Base-by-base conservation (phyloP, 345 rosid genomes). In the Arabis hirsuta region DNA sequence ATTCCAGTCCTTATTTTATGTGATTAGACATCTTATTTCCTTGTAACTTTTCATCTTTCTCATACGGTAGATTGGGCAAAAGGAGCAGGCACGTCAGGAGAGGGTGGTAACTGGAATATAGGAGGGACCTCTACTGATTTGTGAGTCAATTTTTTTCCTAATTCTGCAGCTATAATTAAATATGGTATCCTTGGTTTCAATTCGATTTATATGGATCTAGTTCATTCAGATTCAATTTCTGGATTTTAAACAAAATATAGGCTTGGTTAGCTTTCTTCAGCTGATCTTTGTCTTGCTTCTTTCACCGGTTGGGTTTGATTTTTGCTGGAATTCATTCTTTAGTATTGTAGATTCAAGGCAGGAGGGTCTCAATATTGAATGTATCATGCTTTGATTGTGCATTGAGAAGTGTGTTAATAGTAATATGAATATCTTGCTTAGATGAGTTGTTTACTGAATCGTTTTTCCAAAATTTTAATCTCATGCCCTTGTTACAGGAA, bases 81-180 rank as follows among this genome's bases (percentile, higher is more conserved):
- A 74, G 84, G 81, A 79, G 81, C 87, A 51, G 90, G 90, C 78
- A 58, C 96, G 29, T 82, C 96, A 50, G 82, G 81, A 36, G 88
- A 79, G 50, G 84, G 80, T 73, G 81, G 80, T 78, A 77, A 80
- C 20, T 84, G 90, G 97, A 87, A 84, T 54, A 34, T 78, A 55
- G 97, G 86, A 67, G 88, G 81, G 6, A 27, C 71, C 10, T 80
- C 91, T 71, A 67, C 82, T 66, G 90, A 83, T 55, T 76, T 86
- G 98, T 94, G 80, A 76, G 59, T 34, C 12, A 41, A 48, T 27
- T 61, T 52, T 52, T 32, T 26, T 9, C 10, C 10, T 46, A 62
- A 5, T 29, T 71, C 31, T 51, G 65, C 41, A 45, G 19, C 43
- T 19, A 45, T 19, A 43, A 41, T 32, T 57, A 36, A 20, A 60